Percentiles rank a stretch among this genome's conserved stretches.
Conservation (phyloP, 1,284 basidiomycete species). For the Trichosporon sp. region DNA sequence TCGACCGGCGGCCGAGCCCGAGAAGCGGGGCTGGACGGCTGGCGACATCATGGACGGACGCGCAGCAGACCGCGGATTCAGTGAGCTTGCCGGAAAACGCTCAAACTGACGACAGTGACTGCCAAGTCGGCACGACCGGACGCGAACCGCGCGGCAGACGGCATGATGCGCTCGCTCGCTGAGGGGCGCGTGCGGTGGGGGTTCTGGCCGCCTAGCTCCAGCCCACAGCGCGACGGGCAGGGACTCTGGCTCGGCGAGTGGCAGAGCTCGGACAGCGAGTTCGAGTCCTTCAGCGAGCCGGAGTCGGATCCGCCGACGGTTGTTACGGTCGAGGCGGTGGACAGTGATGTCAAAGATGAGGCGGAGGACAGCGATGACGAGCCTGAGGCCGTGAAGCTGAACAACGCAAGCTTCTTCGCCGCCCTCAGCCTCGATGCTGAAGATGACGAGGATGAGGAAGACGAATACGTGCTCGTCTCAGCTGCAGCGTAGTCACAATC, state of each 20-base stretch:
- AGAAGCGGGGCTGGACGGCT: conserved; percentile 41
- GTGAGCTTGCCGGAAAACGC: neutral
- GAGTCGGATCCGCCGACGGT: conserved; percentile 51
- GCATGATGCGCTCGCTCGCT: conserved; percentile 72
- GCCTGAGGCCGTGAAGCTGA: conserved; percentile 2
- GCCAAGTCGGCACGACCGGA: conserved; percentile 85
- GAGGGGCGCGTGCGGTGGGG: conserved; percentile 77
- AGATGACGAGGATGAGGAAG: neutral
- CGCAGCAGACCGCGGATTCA: conserved; percentile 68
- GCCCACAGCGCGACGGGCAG: neutral
- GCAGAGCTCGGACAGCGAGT: conserved; percentile 73
- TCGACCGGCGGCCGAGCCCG: neutral
- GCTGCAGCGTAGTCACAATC: neutral
- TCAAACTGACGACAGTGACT: conserved; percentile 54
- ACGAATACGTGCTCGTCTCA: neutral
- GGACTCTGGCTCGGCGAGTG: conserved; percentile 40
- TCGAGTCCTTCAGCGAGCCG: conserved; percentile 56
- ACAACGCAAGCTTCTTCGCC: conserved; percentile 18
- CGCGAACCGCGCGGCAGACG: conserved; percentile 81
- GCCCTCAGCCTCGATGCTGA: conserved; percentile 10
- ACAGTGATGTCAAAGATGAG: neutral
- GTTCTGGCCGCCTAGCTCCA: conserved; percentile 62
- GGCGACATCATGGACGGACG: conserved; percentile 71
- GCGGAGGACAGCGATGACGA: conserved; percentile 17
- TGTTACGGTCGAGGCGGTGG: neutral